These are phyloP conservation scores for Alternaria sp. DNA, from an alignment of 2,329 filamentous ascomycete species.

Conservation along the genomic window DNA sequence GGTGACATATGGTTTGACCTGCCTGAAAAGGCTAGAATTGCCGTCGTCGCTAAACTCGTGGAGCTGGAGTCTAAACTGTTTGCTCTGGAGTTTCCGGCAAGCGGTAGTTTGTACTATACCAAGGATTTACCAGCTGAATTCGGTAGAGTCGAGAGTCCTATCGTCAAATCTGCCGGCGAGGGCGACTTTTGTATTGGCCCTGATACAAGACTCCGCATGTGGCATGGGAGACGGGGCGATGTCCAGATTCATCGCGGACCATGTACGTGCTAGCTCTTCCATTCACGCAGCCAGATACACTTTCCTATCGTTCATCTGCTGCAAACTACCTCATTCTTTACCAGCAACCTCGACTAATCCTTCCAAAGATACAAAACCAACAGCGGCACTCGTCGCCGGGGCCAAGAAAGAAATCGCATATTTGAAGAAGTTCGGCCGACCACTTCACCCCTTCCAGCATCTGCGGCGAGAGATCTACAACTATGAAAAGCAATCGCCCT, in stretches of 20 bases:
- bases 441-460: slow-evolving; percentile 41
- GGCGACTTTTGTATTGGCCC: slow-evolving; percentile 39
- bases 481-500: slow-evolving; percentile 36
- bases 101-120: slow-evolving; percentile 41
- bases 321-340: background rate
- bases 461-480: slow-evolving; percentile 40
- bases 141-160: slow-evolving; percentile 19
- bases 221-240: slow-evolving; percentile 36
- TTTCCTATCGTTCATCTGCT: background rate
- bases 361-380: slow-evolving; percentile 30
- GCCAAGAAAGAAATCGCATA: slow-evolving; percentile 44
- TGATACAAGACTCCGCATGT: slow-evolving; percentile 32
- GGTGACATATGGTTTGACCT: slow-evolving; percentile 43
- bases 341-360: slow-evolving; percentile 9
- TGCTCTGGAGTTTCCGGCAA: slow-evolving; percentile 36
- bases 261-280: slow-evolving; percentile 31
- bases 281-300: background rate
- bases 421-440: slow-evolving; percentile 33
- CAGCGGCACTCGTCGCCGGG: slow-evolving; percentile 32
- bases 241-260: slow-evolving; percentile 38
- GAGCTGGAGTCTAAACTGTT: slow-evolving; percentile 37
- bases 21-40: slow-evolving; percentile 25
- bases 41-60: slow-evolving; percentile 33
- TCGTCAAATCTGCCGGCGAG: slow-evolving; percentile 4
- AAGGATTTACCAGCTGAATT: slow-evolving; percentile 12